Base-by-base conservation (phyloP, 148 eudicot genomes). In the Arctostaphylos glauca region DNA sequence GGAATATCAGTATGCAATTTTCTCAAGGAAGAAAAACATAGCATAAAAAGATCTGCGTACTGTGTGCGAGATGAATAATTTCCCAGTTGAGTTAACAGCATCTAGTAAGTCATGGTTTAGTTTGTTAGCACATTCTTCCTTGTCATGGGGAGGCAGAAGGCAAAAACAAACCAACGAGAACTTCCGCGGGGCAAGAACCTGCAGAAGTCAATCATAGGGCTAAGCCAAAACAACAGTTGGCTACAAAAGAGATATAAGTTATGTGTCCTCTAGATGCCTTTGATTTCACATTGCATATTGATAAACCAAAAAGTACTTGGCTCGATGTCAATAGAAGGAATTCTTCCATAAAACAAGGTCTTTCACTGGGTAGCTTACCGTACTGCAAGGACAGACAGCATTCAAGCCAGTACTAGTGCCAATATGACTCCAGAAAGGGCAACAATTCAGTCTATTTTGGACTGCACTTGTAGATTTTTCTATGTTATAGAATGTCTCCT, bases 151-250 rank as follows among this genome's bases (percentile, higher is more conserved):
- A 66, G 92, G 89, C 64, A 91, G 74, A 87, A 97, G 83, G 58
- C 98, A 91, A 76, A 97, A 94, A 83, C 99, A 97, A 80, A 97
- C 94, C 85, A 94, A 78, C 2, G 99, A 87, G 84, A 97, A 97
- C 78, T 71, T 90, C 77, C 97, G 88, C 83, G 97, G 93, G 68
- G 89, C 85, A 68, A 90, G 90, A 79, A 94, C 91, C 99, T 96
- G 91, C 82, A 87, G 23, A 81, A 23, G 25, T n/a, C 12, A 82
- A 76, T 23, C 23, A 50, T 15, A 41, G 25, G 21, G 60, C 74
- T 62, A 84, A 80, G 86, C 18, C 67, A 43, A 21, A n/a, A 31
- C 48, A 80, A 18, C 74, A 19, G 50, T 80, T 50, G 31, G 76
- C 71, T 18, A 38, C 19, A 25, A 48, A 41, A 67, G 38, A 1